Percentiles rank a stretch among this genome's conserved stretches.
phyloP scores from a whole-genome alignment of 495 filamentous ascomycete genomes.

The Neurospora sp. region DNA sequence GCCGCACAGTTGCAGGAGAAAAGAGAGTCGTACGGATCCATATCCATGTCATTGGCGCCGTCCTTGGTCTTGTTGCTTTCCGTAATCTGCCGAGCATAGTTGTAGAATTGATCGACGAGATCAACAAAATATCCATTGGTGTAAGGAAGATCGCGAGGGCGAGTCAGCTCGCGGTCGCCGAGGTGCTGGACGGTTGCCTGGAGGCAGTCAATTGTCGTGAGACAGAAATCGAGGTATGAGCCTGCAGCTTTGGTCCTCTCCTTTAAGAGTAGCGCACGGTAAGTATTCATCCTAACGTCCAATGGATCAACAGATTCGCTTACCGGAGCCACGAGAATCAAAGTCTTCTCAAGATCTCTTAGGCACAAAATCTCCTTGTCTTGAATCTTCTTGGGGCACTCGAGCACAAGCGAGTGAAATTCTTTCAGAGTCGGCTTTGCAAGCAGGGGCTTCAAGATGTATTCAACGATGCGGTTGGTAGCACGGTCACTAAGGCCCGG shows the following conservation, averaged over 20 bases:
- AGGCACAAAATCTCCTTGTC: slow-evolving; percentile 75
- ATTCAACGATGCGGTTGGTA: slow-evolving; percentile 43
- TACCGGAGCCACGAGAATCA: slow-evolving; percentile 80
- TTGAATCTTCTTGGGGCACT: slow-evolving; percentile 65
- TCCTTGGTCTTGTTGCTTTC: slow-evolving; percentile 41
- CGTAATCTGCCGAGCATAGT: slow-evolving; percentile 52
- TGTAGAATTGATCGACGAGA: slow-evolving; percentile 74
- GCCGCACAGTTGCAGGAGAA: not conserved
- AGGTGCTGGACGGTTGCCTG: slow-evolving; percentile 72
- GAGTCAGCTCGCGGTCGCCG: slow-evolving; percentile 68
- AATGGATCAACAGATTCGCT: slow-evolving; percentile 47
- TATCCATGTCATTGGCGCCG: slow-evolving; percentile 36
- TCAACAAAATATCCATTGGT: slow-evolving; percentile 91
- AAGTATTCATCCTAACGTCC: slow-evolving; percentile 53
- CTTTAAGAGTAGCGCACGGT: slow-evolving; percentile 56
- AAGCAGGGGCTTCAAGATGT: slow-evolving; percentile 42
- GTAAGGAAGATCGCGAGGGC: slow-evolving; percentile 76
- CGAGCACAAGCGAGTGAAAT: slow-evolving; percentile 66
- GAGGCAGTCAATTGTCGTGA: slow-evolving; percentile 75
- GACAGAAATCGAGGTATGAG: slow-evolving; percentile 74
- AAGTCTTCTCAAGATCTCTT: slow-evolving; percentile 79
- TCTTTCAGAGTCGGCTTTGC: slow-evolving; percentile 49
- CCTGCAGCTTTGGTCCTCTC: slow-evolving; percentile 56
- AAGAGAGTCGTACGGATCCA: slow-evolving; percentile 37
- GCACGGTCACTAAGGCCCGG: slow-evolving; percentile 39